Base-by-base conservation (phyloP, 306 rosid genomes). In the Fragaria ananassa region DNA sequence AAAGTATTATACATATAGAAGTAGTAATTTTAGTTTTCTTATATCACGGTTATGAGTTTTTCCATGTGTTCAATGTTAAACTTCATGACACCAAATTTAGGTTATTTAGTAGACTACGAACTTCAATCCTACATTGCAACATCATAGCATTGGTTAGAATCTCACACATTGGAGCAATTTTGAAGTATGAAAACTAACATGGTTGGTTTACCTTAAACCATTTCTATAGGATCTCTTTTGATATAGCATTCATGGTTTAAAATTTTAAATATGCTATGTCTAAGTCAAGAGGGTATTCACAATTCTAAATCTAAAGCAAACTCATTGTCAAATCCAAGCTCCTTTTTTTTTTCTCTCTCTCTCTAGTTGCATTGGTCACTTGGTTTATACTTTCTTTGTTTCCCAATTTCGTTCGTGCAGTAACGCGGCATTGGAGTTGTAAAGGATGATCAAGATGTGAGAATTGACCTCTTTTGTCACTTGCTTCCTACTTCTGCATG, bases 361-460 rank as follows among this genome's bases (percentile, higher is more conserved):
- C 34, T 51, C 66, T 15, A 62, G 63, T 35, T 42, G 45, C 45
- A 42, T 42, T 62, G 44, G 54, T 47, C 45, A 70, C 72, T 51
- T 15, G 2, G 4, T n/a, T 5, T 47, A 15, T 14, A 29, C 17
- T 29, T 39, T 62, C 6, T 17, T 11, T 68, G 23, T 64, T 58
- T 60, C 74, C 25, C 29, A 74, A 19, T 77, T 67, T 83, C 45
- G 39, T 82, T 87, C 87, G 88, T 89, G 93, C 79, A 17, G 44
- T 39, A 72, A 91, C 93, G 90, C 93, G 92, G 88, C 46, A 78
- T 91, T 91, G 77, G 60, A 62, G 73, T 81, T 87, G 83, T 23
- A 51, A 68, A 58, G 74, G 65, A n/a, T 12, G 50, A 29, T 10
- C 4, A 19, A 54, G 74, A 53, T 72, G 50, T 5, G 49, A 50